Conservation (phyloP, 129 eudicot species). For the Scalesia atractyloides region DNA sequence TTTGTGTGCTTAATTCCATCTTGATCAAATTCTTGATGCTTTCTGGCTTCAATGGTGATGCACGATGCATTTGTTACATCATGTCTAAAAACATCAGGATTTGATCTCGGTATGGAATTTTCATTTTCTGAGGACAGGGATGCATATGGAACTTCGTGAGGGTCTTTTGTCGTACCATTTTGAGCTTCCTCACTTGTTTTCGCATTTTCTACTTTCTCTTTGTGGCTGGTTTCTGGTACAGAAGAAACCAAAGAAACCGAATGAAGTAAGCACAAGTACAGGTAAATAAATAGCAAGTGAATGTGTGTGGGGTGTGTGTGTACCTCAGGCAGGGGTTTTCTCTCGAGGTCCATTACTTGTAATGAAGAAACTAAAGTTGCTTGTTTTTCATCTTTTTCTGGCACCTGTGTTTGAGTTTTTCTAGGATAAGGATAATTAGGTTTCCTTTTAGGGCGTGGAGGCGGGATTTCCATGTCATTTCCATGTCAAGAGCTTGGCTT, state of each 20-base stretch:
- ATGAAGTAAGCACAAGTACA: slow-evolving; percentile 11
- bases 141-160: slow-evolving; percentile 44
- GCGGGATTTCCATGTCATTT: slow-evolving; percentile 97
- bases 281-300: neutral
- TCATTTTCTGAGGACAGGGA: slow-evolving; percentile 39
- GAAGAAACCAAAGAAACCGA: slow-evolving; percentile 18
- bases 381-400: slow-evolving; percentile 52
- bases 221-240: slow-evolving; percentile 47
- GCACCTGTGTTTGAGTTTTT: slow-evolving; percentile 49
- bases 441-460: slow-evolving; percentile 98
- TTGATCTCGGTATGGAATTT: slow-evolving; percentile 28
- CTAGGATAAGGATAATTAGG: slow-evolving; percentile 98
- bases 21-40: slow-evolving; percentile 35
- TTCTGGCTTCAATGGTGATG: slow-evolving; percentile 49
- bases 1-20: slow-evolving; percentile 37
- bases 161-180: slow-evolving; percentile 36
- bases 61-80: slow-evolving; percentile 50
- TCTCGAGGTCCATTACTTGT: slow-evolving; percentile 55
- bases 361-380: slow-evolving; percentile 42
- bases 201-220: slow-evolving; percentile 33
- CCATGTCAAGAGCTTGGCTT: slow-evolving; percentile 81
- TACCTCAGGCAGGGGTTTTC: slow-evolving; percentile 68
- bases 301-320: slow-evolving; percentile 2
- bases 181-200: slow-evolving; percentile 33
- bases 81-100: slow-evolving; percentile 40